Evolutionary conservation across 1,284 basidiomycete species (phyloP).

Genomic region (Cutaneotrichosporon cyanovorans): DNA sequence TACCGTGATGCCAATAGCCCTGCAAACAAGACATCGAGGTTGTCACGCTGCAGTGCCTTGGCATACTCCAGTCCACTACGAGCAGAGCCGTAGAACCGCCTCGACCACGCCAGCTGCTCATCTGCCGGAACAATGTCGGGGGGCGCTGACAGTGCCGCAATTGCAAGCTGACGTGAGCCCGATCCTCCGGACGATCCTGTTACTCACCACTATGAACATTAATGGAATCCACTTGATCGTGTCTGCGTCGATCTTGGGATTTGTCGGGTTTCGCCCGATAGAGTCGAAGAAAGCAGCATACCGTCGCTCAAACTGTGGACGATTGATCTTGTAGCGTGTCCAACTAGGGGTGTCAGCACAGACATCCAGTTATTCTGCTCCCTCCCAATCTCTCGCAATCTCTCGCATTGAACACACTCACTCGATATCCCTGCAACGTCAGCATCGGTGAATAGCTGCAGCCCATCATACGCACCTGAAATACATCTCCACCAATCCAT

Average conservation of each 20-base stretch:
- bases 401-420: constrained; percentile 1
- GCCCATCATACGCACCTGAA: constrained; percentile 28
- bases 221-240: constrained; percentile 46
- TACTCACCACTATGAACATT: constrained; percentile 46
- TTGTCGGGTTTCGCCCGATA: constrained; percentile 38
- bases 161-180: constrained; percentile 39
- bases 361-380: not conserved
- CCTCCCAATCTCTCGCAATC: not conserved
- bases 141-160: constrained; percentile 44
- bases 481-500: constrained; percentile 45
- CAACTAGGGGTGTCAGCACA: constrained; percentile 29
- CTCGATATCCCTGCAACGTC: constrained; percentile 14
- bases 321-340: constrained; percentile 48
- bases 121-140: constrained; percentile 40
- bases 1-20: constrained; percentile 46
- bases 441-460: not conserved
- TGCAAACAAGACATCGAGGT: constrained; percentile 46
- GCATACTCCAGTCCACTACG: constrained; percentile 45
- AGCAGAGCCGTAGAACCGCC: constrained; percentile 45
- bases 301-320: constrained; percentile 40
- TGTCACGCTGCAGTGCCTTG: constrained; percentile 46
- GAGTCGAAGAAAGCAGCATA: constrained; percentile 45
- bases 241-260: constrained; percentile 43
- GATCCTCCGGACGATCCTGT: not conserved
- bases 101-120: constrained; percentile 42